Base-by-base conservation (phyloP, 2,329 filamentous ascomycete genomes). In the Cercospora brassicicola region DNA sequence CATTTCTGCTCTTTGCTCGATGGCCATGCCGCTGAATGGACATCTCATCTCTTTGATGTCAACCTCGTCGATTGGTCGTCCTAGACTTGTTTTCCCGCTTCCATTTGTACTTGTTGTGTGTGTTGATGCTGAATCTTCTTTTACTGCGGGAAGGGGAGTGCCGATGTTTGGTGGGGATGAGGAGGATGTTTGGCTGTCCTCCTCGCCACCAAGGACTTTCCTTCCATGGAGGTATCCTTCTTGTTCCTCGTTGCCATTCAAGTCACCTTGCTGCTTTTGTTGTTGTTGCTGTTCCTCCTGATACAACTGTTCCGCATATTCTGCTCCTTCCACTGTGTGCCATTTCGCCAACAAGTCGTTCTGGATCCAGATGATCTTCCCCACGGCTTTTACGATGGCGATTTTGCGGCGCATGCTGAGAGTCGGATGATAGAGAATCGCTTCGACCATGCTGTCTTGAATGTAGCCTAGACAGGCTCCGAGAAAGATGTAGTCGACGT, bases 1-100 rank as follows among this genome's bases (percentile, higher is more conserved):
- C 68, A 67, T 70, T 56, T 67, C 68, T 10, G 65, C 68, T 15
- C 65, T 62, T 36, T 70, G 65, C 18, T 67, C 68, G 6, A 57
- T 39, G 1, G 62, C 65, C 13, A 68, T 26, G 5, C 69, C 69
- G 33, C 55, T 67, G 39, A 69, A 68, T 5, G 66, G 66, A 69
- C 69, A 70, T 33, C 64, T 26, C 61, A 64, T 59, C 33, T 39
- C 39, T 36, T 57, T 31, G 20, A 64, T 55, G 13, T 61, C 42
- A 2, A 64, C 33, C 61, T 66, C 69, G 9, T 62, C 64, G 18
- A 68, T 51, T 31, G 39, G 45, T 0, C 69, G 42, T 4, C 69
- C 69, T 0, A 68, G 51, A 65, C 66, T 70, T 28, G 69, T 70
- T 30, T 66, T 68, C 6, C 63, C 63, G 45, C 68, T 68, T 9